Evolutionary conservation across 768 basidiomycete species (phyloP).

Genomic region (Cytidiella melzeri): DNA sequence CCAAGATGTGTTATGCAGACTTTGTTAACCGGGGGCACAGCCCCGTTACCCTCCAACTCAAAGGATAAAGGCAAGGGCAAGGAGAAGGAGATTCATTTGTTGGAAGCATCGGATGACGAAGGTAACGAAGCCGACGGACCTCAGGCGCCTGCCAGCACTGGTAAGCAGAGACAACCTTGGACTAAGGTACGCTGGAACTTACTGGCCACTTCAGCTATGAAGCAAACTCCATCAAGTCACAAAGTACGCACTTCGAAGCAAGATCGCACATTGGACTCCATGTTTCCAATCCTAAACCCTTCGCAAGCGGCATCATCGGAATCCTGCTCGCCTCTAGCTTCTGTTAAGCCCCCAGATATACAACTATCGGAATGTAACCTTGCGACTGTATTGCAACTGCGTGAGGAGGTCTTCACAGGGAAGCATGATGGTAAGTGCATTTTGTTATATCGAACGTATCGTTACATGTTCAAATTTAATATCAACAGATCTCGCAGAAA

Average conservation of each 20-base stretch:
- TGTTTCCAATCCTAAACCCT: constrained; percentile 64
- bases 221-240: constrained; percentile 69
- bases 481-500: constrained; percentile 77
- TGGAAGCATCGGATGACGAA: no score
- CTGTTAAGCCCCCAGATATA: constrained; percentile 41
- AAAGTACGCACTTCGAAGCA: constrained; percentile 87
- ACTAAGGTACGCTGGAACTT: not conserved
- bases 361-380: constrained; percentile 72
- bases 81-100: constrained; percentile 24
- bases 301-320: constrained; percentile 14
- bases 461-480: not conserved
- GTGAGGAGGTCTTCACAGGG: constrained; percentile 50
- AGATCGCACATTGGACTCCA: constrained; percentile 91
- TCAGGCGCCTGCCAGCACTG: no score
- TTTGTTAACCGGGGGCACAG: constrained; percentile 48
- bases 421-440: constrained; percentile 61
- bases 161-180: no score
- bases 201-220: constrained; percentile 30
- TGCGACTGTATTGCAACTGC: constrained; percentile 64
- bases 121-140: no score
- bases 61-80: constrained; percentile 34
- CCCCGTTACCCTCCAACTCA: constrained; percentile 17
- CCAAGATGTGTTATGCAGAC: constrained; percentile 36
- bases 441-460: not conserved
- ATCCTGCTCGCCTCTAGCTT: constrained; percentile 1